Base-by-base conservation (phyloP, 371 early-diverging fungal species). In the Mortierella sp. region DNA sequence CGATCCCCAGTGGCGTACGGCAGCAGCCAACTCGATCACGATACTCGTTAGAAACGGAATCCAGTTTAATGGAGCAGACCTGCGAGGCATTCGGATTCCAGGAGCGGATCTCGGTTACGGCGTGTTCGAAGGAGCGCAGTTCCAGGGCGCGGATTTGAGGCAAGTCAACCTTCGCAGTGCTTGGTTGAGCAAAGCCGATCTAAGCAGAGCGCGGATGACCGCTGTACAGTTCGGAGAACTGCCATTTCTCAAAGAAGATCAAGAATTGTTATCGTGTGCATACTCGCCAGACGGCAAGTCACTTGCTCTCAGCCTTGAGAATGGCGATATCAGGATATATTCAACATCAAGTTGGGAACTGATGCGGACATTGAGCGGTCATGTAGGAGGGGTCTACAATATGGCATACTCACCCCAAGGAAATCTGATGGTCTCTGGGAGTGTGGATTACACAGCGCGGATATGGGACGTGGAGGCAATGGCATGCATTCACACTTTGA, bases 1-100 rank as follows among this genome's bases (percentile, higher is more conserved):
- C 48, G 39, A 34, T 39, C 10, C 50, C 5, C 7, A 26, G 2
- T 28, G 10, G 26, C 3, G 39, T 19, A 3, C 27, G 14, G 51
- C 50, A 0, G 51, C 50, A 18, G 59, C 59, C 2, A 59, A 59
- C 26, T 39, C 59, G 23, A 59, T 59, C 27, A 50, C 59, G 27
- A 59, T 59, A 9, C n/a, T n/a, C n/a, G n/a, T n/a, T n/a, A n/a
- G n/a, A n/a, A n/a, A n/a, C n/a, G n/a, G n/a, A n/a, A n/a, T n/a
- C n/a, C n/a, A n/a, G n/a, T n/a, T n/a, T n/a, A n/a, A n/a, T n/a
- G n/a, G n/a, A n/a, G n/a, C n/a, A n/a, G n/a, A n/a, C n/a, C n/a
- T n/a, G n/a, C n/a, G n/a, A n/a, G n/a, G n/a, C n/a, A n/a, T n/a
- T n/a, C 46, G 19, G 19, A n/a, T 45, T 21, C 46, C 46, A 45